phyloP scores from a whole-genome alignment of 495 filamentous ascomycete genomes.

The Bryoglossum gracile region DNA sequence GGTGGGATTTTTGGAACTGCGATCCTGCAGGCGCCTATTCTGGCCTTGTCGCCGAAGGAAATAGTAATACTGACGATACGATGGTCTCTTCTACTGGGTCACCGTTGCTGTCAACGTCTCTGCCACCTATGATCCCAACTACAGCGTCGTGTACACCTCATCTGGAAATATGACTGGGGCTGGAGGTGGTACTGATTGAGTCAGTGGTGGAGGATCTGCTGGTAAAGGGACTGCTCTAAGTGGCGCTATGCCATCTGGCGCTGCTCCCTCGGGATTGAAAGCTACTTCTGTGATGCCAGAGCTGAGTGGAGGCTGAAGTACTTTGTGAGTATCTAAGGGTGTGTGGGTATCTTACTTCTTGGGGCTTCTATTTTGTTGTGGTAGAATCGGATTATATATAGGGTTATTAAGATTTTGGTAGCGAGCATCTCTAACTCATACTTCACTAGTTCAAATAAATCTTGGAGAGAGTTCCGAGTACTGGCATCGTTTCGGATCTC shows the following conservation, averaged over 20 bases:
- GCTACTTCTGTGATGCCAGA: too few species aligned
- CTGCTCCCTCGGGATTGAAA: background rate
- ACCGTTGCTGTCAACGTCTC: conserved; percentile 44
- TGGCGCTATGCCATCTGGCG: background rate
- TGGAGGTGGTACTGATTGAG: background rate
- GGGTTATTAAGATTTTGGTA: too few species aligned
- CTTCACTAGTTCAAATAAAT: too few species aligned
- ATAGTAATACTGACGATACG: conserved; percentile 36
- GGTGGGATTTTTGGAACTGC: conserved; percentile 46
- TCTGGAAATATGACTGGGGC: conserved; percentile 11
- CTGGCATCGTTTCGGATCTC: too few species aligned
- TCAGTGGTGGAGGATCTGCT: background rate
- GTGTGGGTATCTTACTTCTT: too few species aligned
- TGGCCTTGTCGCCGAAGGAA: conserved; percentile 23
- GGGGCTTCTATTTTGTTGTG: too few species aligned
- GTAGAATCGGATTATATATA: too few species aligned
- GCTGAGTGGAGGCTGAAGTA: too few species aligned
- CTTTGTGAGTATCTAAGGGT: too few species aligned
- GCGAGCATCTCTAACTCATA: too few species aligned
- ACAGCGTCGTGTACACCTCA: conserved; percentile 10
- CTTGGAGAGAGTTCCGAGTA: too few species aligned
- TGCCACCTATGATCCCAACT: conserved; percentile 20
- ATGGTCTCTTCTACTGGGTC: conserved; percentile 51
- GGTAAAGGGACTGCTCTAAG: conserved; percentile 6
- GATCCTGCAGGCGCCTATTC: conserved; percentile 51